Evolutionary conservation across 768 basidiomycete genomes (phyloP), one percentile per base, ranked within the genome.

Genomic region (Panaeolus cyanescens): DNA sequence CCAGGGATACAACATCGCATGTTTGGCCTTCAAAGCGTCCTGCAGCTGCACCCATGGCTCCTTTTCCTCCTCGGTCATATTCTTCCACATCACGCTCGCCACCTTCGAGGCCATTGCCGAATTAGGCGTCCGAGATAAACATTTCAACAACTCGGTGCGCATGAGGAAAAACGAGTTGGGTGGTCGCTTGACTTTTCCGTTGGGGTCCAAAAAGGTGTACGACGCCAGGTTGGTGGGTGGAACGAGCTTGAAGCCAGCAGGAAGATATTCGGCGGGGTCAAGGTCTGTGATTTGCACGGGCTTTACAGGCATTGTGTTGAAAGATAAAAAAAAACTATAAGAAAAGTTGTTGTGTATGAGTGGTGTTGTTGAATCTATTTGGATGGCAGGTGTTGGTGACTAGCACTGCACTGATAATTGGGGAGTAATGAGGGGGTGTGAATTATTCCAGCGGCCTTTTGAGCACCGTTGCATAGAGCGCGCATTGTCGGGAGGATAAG

Each of bases 51-150:
- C 69, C 75, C 77, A 87, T 34, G 68, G 72, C 17, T 69, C 62
- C 62, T 69, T 78, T 55, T 80, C 76, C 20, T 69, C 69, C 1
- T 65, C 58, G 3, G 73, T 54, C 37, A 89, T 74, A 56, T 73
- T 70, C 19, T 76, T 77, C 90, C 90, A 92, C 30, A 81, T 82
- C n/a, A 80, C 79, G 2, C 78, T 85, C 0, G 88, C 88, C 31
- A 85, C 76, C 60, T 84, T 82, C 20, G 85, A 86, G 58, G 91
- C 78, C n/a, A n/a, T n/a, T n/a, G 15, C 58, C 30, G 74, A 77
- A 74, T 77, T 81, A 64, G 72, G 72, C 22, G 57, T 68, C 13
- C 59, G 33, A 28, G 65, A 66, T 12, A 59, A 15, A 36, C 68
- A 31, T 12, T 34, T 42, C 60, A 64, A 60, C 34, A 75, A 85